Conservation (phyloP, 352 stramenopile species). For the Proteromonas lacertae region DNA sequence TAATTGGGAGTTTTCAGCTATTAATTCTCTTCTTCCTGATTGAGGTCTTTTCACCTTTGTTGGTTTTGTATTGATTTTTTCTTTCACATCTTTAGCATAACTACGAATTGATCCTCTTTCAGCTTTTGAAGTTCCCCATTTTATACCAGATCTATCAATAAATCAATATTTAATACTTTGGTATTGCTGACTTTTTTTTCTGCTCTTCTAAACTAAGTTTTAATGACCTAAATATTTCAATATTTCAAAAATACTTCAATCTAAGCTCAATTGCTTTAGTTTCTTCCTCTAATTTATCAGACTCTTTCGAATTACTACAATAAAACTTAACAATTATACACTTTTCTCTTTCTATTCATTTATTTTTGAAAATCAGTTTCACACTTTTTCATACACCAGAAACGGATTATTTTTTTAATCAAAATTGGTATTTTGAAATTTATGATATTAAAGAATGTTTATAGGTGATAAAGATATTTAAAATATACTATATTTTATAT, state of each 20-base stretch:
- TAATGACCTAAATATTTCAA: background rate
- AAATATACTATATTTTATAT: too few species aligned
- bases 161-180: conserved; percentile 2
- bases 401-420: too few species aligned
- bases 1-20: background rate
- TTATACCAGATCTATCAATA: conserved; percentile 3
- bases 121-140: conserved; percentile 9
- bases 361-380: too few species aligned
- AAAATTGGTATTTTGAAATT: too few species aligned
- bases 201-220: background rate
- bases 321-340: too few species aligned
- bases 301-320: too few species aligned
- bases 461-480: too few species aligned
- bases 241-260: conserved; percentile 1
- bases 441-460: too few species aligned
- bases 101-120: conserved; percentile 8
- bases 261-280: conserved; percentile 12
- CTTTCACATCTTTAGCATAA: conserved; percentile 14
- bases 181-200: conserved; percentile 5
- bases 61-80: conserved; percentile 1
- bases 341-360: too few species aligned
- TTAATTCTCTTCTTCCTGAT: background rate
- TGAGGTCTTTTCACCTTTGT: background rate
- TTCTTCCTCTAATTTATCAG: conserved; percentile 7
- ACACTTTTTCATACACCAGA: too few species aligned